Evolutionary conservation across 768 basidiomycete species (phyloP), one percentile per base, ranked within the genome.

Genomic region (Mrakia frigida): DNA sequence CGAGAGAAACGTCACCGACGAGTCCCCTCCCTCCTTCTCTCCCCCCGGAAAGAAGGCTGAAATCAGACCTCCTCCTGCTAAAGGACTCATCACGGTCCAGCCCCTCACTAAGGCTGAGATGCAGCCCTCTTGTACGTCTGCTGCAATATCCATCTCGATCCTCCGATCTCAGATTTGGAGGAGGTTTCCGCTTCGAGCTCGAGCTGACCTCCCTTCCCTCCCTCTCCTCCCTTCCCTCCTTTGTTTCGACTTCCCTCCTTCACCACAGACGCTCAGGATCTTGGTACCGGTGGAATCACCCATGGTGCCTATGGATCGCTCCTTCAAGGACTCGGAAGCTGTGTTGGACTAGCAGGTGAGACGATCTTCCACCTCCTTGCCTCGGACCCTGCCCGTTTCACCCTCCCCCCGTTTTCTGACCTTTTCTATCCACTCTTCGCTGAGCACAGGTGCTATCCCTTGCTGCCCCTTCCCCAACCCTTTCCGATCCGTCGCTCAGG

Each of bases 251-350:
- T 18, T 7, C 31, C 2, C 46, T 39, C 28, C n/a, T n/a, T 28
- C 25, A 9, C 37, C 14, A 23, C 56, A 70, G 46, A 98, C 83
- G 89, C 94, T 3, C 94, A 98, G 84, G 93, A 95, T 83, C 84
- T 94, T 60, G 93, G 94, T 60, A 86, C 82, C n/a, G 76, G 68
- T 10, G 60, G 88, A 85, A 92, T 95, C 70, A 89, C 88, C 6
- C 94, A 96, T 83, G 93, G 92, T 25, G 53, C 93, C 53, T 96
- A 96, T 81, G 94, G 93, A 6, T 91, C 91, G 9, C 85, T 92
- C 82, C 85, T 94, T 79, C 88, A 92, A 78, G 84, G 43, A 21
- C 74, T 79, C 2, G 94, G 94, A 1, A 70, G 84, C 0, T 84
- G 86, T 80, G 83, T 92, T 78, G 94, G 93, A 39, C 84, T 90